These are phyloP conservation scores for Capronia americana DNA, from an alignment of 2,329 filamentous ascomycete genomes.

Conservation along the genomic window DNA sequence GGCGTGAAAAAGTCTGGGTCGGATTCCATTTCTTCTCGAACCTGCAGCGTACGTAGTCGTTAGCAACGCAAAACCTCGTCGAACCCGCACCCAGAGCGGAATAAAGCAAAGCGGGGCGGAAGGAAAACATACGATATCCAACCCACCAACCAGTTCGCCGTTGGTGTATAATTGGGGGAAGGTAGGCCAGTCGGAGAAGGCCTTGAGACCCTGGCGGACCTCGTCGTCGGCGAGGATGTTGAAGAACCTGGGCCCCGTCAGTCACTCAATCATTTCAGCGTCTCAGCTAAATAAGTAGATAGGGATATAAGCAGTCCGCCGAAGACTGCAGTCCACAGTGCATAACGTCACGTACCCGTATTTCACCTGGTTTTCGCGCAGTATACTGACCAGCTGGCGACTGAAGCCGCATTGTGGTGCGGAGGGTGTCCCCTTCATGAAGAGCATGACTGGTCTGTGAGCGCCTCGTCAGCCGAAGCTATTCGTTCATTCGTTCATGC, in stretches of 20 bases:
- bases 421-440: constrained; percentile 96
- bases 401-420: constrained; percentile 92
- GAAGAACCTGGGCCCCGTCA: constrained; percentile 72
- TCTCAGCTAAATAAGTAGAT: not conserved
- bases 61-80: not conserved
- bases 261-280: not conserved
- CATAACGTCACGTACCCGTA: constrained; percentile 62
- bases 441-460: constrained; percentile 78
- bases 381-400: constrained; percentile 81
- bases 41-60: constrained; percentile 56
- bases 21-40: constrained; percentile 90
- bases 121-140: constrained; percentile 84
- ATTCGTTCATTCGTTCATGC: not conserved
- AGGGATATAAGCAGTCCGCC: not conserved
- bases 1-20: constrained; percentile 81
- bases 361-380: constrained; percentile 88
- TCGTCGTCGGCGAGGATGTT: constrained; percentile 98
- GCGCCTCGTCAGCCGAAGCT: constrained; percentile 11
- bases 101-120: not conserved
- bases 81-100: no score
- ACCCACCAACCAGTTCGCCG: constrained; percentile 86
- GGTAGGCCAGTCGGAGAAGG: constrained; percentile 98
- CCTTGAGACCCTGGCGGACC: constrained; percentile 93
- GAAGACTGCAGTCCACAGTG: not conserved
- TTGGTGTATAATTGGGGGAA: constrained; percentile 94